Evolutionary conservation across 805 yeast species (phyloP).

Genomic region (Saccharomycopsis fodiens): DNA sequence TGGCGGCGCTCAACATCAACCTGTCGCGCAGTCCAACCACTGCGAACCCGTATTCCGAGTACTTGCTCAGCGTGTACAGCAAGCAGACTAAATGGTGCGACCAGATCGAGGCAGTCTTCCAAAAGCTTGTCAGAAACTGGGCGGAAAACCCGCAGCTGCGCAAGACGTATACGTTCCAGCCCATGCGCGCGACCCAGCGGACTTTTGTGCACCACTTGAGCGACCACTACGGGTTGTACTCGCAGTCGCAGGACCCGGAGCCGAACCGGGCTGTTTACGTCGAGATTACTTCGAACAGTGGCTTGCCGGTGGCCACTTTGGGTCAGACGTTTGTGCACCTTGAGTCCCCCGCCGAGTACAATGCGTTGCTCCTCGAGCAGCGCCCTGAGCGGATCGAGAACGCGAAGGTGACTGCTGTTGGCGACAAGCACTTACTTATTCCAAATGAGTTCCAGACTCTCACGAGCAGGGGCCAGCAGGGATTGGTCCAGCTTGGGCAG

Average conservation of each 20-base stretch:
- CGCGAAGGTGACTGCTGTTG: slow-evolving; percentile 34
- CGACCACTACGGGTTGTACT: slow-evolving; percentile 45
- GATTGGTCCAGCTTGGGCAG: background rate
- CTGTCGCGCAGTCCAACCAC: background rate
- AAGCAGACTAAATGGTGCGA: slow-evolving; percentile 64
- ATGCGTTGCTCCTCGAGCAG: background rate
- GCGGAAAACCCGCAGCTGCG: slow-evolving; percentile 26
- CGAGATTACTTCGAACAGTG: slow-evolving; percentile 27
- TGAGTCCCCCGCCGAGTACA: slow-evolving; percentile 1
- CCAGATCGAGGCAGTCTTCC: slow-evolving; percentile 48
- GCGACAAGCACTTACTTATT: slow-evolving; percentile 35
- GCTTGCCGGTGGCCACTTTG: slow-evolving; percentile 39
- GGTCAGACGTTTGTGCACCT: slow-evolving; percentile 33
- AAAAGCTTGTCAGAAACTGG: slow-evolving; percentile 34
- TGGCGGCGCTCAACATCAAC: slow-evolving; percentile 48
- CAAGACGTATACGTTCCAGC: slow-evolving; percentile 53
- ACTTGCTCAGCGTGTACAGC: slow-evolving; percentile 38
- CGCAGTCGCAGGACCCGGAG: slow-evolving; percentile 76
- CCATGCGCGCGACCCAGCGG: slow-evolving; percentile 67
- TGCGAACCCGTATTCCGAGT: slow-evolving; percentile 36
- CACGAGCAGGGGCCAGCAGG: slow-evolving; percentile 26
- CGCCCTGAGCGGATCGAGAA: slow-evolving; percentile 23
- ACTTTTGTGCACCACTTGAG: slow-evolving; percentile 65
- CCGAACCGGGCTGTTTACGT: slow-evolving; percentile 70
- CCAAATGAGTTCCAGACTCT: slow-evolving; percentile 30